Percentiles rank a stretch among this genome's conserved stretches.
Conservation (phyloP, 805 yeast genomes). For the Candida odintsovae region DNA sequence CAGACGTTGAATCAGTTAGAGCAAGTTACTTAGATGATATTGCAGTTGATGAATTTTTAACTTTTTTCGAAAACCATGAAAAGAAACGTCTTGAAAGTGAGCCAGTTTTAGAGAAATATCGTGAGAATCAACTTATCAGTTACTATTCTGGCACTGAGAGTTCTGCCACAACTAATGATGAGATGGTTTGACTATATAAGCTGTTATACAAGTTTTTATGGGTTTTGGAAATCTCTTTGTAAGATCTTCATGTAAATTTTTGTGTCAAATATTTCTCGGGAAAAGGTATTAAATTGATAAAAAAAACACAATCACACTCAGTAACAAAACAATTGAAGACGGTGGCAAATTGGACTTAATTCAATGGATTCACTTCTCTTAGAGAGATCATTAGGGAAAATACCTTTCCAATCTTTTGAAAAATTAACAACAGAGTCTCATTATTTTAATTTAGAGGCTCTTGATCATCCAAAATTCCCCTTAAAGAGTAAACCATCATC, state of each 20-base stretch:
- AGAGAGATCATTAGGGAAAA: conserved; percentile 11
- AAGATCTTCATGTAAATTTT: too few species aligned
- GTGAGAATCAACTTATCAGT: conserved; percentile 33
- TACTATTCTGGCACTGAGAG: conserved; percentile 24
- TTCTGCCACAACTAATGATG: neutral
- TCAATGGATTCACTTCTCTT: conserved; percentile 10
- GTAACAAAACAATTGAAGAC: too few species aligned
- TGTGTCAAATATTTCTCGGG: neutral
- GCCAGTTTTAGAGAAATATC: conserved; percentile 25
- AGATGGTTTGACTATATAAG: neutral
- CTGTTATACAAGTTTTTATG: too few species aligned
- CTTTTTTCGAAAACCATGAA: conserved; percentile 32
- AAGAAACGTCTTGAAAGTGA: conserved; percentile 28
- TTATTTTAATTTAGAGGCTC: conserved; percentile 16
- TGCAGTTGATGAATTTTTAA: conserved; percentile 30
- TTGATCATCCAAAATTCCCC: conserved; percentile 19
- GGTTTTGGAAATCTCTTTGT: too few species aligned
- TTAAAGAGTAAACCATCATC: conserved; percentile 22
- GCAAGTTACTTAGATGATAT: conserved; percentile 35
- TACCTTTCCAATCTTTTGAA: conserved; percentile 6
- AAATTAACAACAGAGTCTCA: conserved; percentile 19
- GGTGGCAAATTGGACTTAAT: neutral
- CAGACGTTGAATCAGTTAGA: conserved; percentile 29
- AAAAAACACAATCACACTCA: too few species aligned
- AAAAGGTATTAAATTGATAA: too few species aligned